Base-by-base conservation (phyloP, 352 stramenopile species). In the Phytophthora macrochlamydospora region DNA sequence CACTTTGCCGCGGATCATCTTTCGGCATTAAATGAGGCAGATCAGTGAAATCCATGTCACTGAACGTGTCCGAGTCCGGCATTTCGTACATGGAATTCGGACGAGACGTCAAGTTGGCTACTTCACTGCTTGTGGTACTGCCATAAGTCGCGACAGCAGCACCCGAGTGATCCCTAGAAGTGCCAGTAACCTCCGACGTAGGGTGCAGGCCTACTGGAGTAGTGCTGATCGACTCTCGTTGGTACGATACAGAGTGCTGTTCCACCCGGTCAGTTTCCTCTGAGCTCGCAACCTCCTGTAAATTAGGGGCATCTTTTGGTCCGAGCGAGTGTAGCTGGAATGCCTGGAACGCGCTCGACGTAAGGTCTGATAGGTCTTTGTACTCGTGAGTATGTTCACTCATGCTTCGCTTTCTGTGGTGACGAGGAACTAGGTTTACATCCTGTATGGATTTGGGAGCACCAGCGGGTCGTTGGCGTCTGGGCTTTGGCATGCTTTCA, bases 11-110 rank as follows among this genome's bases (percentile, higher is more conserved):
- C 14, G 18, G 55, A n/a, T 68, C 65, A 53, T 90, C 79, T 8
- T 87, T 89, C 45, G 77, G 78, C 80, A 93, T 89, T 44, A 93
- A 62, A 32, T 93, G 84, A 13, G 84, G 84, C 9, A 93, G 69
- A 42, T 90, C 82, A 8, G 79, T 78, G 51, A 93, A 65, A 43
- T 91, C 84, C 65, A 92, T 71, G 52, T 92, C 84, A 49, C 84
- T 93, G 56, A 93, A 93, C 0, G 84, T 89, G 44, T 93, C 84
- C 6, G 76, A 90, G 18, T 80, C 71, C 30, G 79, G 75, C 30
- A 89, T 76, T 50, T 72, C 79, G 44, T 78, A 83, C 44, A 89
- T 76, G 30, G 78, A 86, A 31, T 85, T 78, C 7, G 62, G 68
- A 18, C 75, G 83, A 5, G 67, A 83, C 18, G 62, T 9, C n/a